A percentile compares a stretch with the other conserved stretches of the same genome.
These are phyloP conservation scores for Sergeia podlipaevii DNA, from an alignment of 208 protist species.

Conservation along the genomic window DNA sequence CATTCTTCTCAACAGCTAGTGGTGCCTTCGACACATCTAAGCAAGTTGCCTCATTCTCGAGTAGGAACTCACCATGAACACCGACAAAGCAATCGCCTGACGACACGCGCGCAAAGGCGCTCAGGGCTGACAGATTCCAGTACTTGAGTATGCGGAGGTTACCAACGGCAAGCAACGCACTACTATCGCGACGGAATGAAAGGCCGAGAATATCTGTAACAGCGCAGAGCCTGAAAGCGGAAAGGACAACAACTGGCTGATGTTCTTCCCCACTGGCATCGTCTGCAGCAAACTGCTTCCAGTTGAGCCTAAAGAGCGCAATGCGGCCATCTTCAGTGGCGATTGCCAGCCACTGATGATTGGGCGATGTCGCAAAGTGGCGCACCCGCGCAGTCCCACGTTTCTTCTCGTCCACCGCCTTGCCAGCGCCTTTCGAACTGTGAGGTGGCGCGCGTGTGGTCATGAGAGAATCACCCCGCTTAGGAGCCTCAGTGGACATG, in stretches of 20 bases:
- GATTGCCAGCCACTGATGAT: conserved; percentile 22
- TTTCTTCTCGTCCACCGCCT: no score
- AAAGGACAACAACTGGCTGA: conserved; percentile 1
- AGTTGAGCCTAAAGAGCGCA: conserved; percentile 9
- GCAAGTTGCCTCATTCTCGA: no score
- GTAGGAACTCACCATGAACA: conserved; percentile 4
- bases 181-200: conserved; percentile 8
- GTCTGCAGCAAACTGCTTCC: background rate
- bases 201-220: conserved; percentile 8
- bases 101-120: background rate
- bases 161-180: conserved; percentile 6
- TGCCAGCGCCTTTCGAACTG: no score
- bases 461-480: no score
- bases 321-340: conserved; percentile 14
- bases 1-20: conserved; percentile 19
- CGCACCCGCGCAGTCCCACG: background rate
- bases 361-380: background rate
- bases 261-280: conserved; percentile 2
- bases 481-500: no score
- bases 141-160: conserved; percentile 9
- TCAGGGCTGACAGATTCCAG: conserved; percentile 7
- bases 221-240: conserved; percentile 4
- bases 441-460: no score
- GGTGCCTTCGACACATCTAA: conserved; percentile 5
- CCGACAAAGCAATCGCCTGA: background rate